Base-by-base conservation (phyloP, 495 filamentous ascomycete genomes). In the Podospora appendiculata region DNA sequence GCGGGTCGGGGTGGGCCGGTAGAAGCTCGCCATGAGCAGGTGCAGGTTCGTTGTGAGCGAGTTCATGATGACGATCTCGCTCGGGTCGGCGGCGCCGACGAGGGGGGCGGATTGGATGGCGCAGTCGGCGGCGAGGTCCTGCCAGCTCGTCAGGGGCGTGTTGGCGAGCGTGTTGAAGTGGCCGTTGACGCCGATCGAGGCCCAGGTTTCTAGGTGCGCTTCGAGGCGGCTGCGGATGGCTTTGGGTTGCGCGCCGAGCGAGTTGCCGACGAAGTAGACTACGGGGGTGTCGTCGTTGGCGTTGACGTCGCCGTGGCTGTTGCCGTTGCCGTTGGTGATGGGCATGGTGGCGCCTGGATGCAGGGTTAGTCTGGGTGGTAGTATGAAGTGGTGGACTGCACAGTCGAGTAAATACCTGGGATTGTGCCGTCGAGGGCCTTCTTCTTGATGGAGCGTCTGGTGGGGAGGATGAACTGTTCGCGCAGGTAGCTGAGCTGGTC, bases 231-330 rank as follows among this genome's bases (percentile, higher is more conserved):
- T 65, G 34, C 76, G 71, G 3, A 84, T 86, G 40, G 77, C 75
- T 42, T 77, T 79, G 17, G 92, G 91, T 64, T 96, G 92, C 12
- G 90, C 76, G 40, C 92, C 92, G 14, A 96, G 78, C 2, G 92
- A 97, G 70, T 97, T 95, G 18, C 92, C 92, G 58, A 90, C 93
- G 33, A 97, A 77, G 68, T 97, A 97, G 58, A 89, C 86, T 65
- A 80, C 86, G 14, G 61, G 58, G 34, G 75, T 66, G n/a, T 67
- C 52, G 10, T 52, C 57, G 13, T 61, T 51, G 58, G 41, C 32
- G 55, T 55, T 40, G 58, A 60, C 47, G 51, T 57, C 32, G 19
- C 45, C 33, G 11, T 34, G 6, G 11, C 13, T 8, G 10, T 10
- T 13, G 13, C 2, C 36, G 13, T 3, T 38, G 9, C 10, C 10